Percentiles rank a stretch among this genome's conserved stretches.
Evolutionary conservation across 208 protist genomes (phyloP).

Genomic region (Lotmaria passim): DNA sequence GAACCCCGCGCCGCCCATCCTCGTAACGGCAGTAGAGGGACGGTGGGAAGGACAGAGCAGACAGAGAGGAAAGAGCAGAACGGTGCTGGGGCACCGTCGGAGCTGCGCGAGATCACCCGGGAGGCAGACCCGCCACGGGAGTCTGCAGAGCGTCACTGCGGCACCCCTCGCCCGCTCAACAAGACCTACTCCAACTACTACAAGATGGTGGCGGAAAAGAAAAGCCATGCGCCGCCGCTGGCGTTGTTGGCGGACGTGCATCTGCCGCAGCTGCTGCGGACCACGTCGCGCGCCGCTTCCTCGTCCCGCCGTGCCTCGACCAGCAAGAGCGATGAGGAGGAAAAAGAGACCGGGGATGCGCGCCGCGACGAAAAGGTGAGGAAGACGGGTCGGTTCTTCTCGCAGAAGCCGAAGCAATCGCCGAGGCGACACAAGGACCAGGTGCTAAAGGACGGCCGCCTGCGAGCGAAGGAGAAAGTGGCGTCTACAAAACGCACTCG

Average conservation of each 20-base stretch:
- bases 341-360: not conserved
- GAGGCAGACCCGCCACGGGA: not conserved
- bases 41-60: not conserved
- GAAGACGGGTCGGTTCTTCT: not conserved
- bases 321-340: not conserved
- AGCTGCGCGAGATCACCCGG: not conserved
- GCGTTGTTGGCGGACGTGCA: not conserved
- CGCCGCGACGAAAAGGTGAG: not conserved
- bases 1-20: not conserved
- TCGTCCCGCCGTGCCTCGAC: not conserved
- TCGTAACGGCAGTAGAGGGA: not conserved
- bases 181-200: slow-evolving; percentile 17
- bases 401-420: not conserved
- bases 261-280: slow-evolving; percentile 8
- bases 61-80: not conserved
- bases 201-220: slow-evolving; percentile 7
- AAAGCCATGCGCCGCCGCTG: not conserved
- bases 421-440: not conserved
- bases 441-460: not conserved
- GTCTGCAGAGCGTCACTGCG: not conserved
- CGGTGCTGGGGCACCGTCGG: not conserved
- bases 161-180: slow-evolving; percentile 11
- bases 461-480: slow-evolving; percentile 33
- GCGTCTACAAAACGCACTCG: slow-evolving; percentile 26
- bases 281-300: not conserved